A percentile compares a stretch with the other conserved stretches of the same genome.
Conservation (phyloP, 2,329 filamentous ascomycete species). For the Arachnomyces sp. region DNA sequence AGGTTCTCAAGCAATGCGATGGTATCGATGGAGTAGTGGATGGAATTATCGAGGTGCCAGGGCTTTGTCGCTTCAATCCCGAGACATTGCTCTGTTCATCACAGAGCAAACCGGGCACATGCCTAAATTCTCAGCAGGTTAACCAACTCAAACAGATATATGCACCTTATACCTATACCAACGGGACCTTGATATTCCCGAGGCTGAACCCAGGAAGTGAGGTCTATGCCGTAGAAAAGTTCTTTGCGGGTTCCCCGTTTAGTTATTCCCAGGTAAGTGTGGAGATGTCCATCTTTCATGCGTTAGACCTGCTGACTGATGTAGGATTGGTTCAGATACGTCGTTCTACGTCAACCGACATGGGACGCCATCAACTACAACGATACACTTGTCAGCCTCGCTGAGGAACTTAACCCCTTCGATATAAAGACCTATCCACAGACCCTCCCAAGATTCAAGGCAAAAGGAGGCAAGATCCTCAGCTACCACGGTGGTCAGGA, state of each 20-base stretch:
- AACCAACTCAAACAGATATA: no score
- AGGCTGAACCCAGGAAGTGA: constrained; percentile 14
- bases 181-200: constrained; percentile 13
- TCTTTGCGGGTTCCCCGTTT: constrained; percentile 23
- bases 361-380: constrained; percentile 27
- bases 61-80: constrained; percentile 37
- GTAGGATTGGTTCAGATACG: constrained; percentile 23
- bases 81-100: constrained; percentile 17
- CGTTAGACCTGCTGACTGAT: no score
- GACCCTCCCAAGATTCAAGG: constrained; percentile 35
- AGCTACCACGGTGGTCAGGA: constrained; percentile 24
- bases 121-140: no score
- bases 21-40: constrained; percentile 38
- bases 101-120: neutral
- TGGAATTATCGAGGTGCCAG: constrained; percentile 40
- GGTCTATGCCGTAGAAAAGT: constrained; percentile 12
- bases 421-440: constrained; percentile 36
- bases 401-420: constrained; percentile 28
- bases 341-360: constrained; percentile 25
- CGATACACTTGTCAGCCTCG: constrained; percentile 22
- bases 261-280: constrained; percentile 25
- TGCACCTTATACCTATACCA: neutral
- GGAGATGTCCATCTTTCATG: constrained; percentile 10
- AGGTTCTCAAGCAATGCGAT: constrained; percentile 44
- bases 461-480: constrained; percentile 25